Base-by-base conservation (phyloP, 345 rosid species). In the Eucalyptus regnans region DNA sequence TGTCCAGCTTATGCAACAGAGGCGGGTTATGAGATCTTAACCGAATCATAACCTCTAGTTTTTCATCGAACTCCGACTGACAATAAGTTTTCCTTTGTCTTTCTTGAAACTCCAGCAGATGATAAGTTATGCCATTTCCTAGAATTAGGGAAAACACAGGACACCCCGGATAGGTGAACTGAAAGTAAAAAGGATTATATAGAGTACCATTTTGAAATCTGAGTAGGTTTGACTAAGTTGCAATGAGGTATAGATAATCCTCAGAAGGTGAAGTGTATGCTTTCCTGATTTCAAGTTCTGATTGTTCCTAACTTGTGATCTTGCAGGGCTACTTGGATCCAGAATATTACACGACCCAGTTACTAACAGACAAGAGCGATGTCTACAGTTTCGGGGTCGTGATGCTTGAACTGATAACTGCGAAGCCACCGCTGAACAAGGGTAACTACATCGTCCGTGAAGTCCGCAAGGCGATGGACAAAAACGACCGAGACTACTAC, bases 321-420 rank as follows among this genome's bases (percentile, higher is more conserved):
- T 50, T 68, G 88, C 48, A 91, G 92, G 92, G 92, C 85, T 91
- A 91, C 46, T 37, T 91, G 84, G 92, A 91, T 88, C 92, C 92
- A 7, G 92, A 91, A 64, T 91, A 91, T 81, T 90, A 64, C 92
- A 88, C 62, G 90, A 50, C 91, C 29, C 91, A 89, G 56, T 90
- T 90, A 54, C 76, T 89, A 27, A 90, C 92, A 8, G 92, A 91
- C 86, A 91, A 86, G 86, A 91, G 92, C 20, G 92, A 91, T 17
- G 92, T 91, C 49, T 91, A 90, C 87, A 91, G 92, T 60, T 91
- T 91, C 3, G 92, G 92, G 41, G 91, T 91, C 8, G 89, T 91
- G 41, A 91, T 91, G 92, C 86, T 91, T 8, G 92, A 91, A 64
- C 33, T 91, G 89, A 50, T 91, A 87, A 89, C 91, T 9, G 91